Percentiles rank a stretch among this genome's conserved stretches.
Evolutionary conservation across 192 early-diverging fungal species (phyloP).

Genomic region (Dissophora ornata): DNA sequence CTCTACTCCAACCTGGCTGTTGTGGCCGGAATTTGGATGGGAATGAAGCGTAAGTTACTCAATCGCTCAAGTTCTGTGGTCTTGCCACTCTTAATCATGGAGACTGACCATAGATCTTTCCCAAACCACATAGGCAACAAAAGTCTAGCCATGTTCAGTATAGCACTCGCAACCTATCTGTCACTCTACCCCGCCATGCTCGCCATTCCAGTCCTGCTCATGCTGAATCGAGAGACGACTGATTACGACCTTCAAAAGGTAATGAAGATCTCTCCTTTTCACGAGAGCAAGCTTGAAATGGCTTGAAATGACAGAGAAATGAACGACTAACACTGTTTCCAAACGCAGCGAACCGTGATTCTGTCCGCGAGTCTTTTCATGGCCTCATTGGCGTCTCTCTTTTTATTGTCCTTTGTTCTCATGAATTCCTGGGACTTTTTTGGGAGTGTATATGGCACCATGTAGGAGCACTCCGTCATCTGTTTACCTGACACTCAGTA

Average conservation of each 20-base stretch:
- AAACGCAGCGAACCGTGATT: conserved; percentile 9
- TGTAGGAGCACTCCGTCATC: conserved; percentile 67
- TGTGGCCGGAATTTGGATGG: conserved; percentile 78
- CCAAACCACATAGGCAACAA: conserved; percentile 56
- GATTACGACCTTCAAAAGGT: conserved; percentile 23
- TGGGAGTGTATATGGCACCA: conserved; percentile 72
- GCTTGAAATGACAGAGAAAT: background rate
- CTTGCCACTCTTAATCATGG: no score
- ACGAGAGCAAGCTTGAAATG: no score
- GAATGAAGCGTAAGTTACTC: conserved; percentile 58
- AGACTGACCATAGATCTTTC: background rate
- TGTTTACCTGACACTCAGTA: no score
- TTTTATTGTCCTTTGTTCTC: conserved; percentile 68
- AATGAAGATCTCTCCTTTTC: background rate
- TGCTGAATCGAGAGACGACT: conserved; percentile 49
- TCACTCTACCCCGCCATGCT: conserved; percentile 91
- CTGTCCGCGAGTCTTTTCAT: conserved; percentile 46
- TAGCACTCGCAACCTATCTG: conserved; percentile 86
- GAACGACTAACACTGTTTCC: background rate
- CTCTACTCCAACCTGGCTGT: conserved; percentile 81
- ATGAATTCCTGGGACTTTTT: conserved; percentile 80
- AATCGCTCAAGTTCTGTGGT: background rate
- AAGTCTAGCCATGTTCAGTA: conserved; percentile 70
- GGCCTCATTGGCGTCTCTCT: conserved; percentile 58
- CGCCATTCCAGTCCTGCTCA: conserved; percentile 65